These are phyloP conservation scores for Pseudogymnoascus pannorum DNA, from an alignment of 2,329 filamentous ascomycete species.

Conservation along the genomic window DNA sequence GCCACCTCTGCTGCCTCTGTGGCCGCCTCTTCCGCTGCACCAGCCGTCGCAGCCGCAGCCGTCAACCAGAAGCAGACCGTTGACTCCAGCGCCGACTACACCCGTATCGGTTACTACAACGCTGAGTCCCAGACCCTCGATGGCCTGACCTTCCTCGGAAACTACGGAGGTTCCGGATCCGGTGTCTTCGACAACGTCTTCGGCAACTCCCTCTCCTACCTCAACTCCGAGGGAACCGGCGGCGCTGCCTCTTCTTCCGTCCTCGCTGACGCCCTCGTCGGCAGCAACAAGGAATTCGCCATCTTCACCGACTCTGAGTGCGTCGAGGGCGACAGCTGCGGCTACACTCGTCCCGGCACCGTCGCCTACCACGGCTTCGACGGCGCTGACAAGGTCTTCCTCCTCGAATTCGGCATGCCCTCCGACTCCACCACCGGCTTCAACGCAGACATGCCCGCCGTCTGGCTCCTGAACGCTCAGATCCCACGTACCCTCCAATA, in stretches of 20 bases:
- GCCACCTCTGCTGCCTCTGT: constrained; percentile 16
- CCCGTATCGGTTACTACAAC: constrained; percentile 41
- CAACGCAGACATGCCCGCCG: constrained; percentile 62
- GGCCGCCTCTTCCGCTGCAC: constrained; percentile 11
- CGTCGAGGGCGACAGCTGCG: constrained; percentile 36
- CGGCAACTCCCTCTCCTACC: constrained; percentile 51
- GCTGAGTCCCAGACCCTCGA: constrained; percentile 36
- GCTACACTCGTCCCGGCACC: constrained; percentile 40
- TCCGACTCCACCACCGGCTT: constrained; percentile 43
- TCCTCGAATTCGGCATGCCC: constrained; percentile 70
- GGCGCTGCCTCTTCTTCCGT: constrained; percentile 41
- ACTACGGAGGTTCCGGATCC: constrained; percentile 47
- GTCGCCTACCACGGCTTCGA: constrained; percentile 59
- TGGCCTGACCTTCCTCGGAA: constrained; percentile 52
- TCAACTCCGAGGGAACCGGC: constrained; percentile 38
- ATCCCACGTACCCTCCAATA: constrained; percentile 68
- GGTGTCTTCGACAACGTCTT: constrained; percentile 47
- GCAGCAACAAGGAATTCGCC: constrained; percentile 43
- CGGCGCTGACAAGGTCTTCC: constrained; percentile 63
- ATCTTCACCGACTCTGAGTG: constrained; percentile 46
- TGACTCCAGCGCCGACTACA: constrained; percentile 30
- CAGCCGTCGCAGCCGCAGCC: constrained; percentile 16
- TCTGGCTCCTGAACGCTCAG: constrained; percentile 68
- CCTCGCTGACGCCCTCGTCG: constrained; percentile 41
- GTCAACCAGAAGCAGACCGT: constrained; percentile 6